Evolutionary conservation across 345 rosid species (phyloP), one percentile per base, ranked within the genome.

Genomic region (Euphorbia pulcherrima): DNA sequence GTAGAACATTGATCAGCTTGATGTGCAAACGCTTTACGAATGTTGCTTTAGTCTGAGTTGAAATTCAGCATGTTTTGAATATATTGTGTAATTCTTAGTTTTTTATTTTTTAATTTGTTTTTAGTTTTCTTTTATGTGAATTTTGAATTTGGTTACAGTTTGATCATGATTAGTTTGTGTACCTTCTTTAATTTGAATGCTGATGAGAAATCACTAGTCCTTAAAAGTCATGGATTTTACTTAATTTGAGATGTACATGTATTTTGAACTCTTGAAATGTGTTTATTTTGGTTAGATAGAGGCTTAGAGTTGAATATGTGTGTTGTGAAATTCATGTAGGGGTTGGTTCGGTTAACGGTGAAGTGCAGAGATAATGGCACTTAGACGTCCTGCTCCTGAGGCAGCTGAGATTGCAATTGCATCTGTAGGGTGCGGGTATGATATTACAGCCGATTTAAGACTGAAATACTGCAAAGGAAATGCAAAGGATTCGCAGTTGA

Each of bases 381-480:
- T 77, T 63, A 82, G 82, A 78, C 78, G 81, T 64, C 72, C 91
- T 37, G 89, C 95, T 79, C 75, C 78, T 4, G 77, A 87, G 81
- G 99, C 97, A 63, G 97, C 99, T 64, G 85, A 87, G 81, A 74
- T 86, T 79, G 97, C 99, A 59, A 89, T 91, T 29, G 86, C 80
- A 27, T 85, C 96, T 1, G 89, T 94, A 40, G 99, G 99, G 12
- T 80, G 90, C 52, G 97, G 99, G 39, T 94, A 94, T 44, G 99
- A 94, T 76, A 51, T 91, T 28, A 84, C 92, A 24, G 56, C 69
- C 20, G 97, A 91, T 87, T 62, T 94, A 11, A 79, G 99, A 64
- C 79, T 91, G 63, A 94, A 85, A 69, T 89, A 75, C 69, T 88
- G 95, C 70, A 94, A 89, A 78, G 93, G 90, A 44, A 88, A 75